phyloP scores from a whole-genome alignment of 2,329 filamentous ascomycete species.

The Sporothrix phasma region DNA sequence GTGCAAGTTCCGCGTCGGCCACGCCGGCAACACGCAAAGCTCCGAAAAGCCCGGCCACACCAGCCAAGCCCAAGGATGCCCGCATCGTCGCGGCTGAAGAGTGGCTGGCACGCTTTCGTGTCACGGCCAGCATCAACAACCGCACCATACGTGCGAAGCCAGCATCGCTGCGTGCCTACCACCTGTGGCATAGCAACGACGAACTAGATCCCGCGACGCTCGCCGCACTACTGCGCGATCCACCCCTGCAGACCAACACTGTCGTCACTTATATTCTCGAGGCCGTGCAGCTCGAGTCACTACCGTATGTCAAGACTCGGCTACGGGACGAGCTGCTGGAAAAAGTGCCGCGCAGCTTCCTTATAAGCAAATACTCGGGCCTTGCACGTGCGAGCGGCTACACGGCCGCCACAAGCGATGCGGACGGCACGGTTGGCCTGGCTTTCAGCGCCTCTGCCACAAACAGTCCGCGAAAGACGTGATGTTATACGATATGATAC shows the following conservation, averaged over 20 bases:
- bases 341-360: slow-evolving; percentile 22
- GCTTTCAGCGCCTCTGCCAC: too few relatives aligned
- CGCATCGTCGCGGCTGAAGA: slow-evolving; percentile 36
- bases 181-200: slow-evolving; percentile 50
- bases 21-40: not conserved
- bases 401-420: too few relatives aligned
- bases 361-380: slow-evolving; percentile 22
- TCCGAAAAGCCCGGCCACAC: slow-evolving; percentile 8
- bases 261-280: slow-evolving; percentile 51
- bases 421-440: too few relatives aligned
- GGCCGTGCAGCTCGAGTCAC: slow-evolving; percentile 39
- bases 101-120: slow-evolving; percentile 30
- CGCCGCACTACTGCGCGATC: slow-evolving; percentile 47
- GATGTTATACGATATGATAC: not conserved
- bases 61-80: slow-evolving; percentile 28
- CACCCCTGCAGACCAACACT: slow-evolving; percentile 46
- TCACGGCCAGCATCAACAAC: not conserved
- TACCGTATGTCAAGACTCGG: slow-evolving; percentile 40
- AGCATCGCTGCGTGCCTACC: slow-evolving; percentile 46
- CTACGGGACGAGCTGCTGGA: slow-evolving; percentile 36
- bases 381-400: slow-evolving; percentile 23
- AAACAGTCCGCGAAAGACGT: too few relatives aligned
- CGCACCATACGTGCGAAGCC: slow-evolving; percentile 21
- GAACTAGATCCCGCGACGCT: slow-evolving; percentile 39
- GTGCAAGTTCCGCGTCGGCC: not conserved